Evolutionary conservation across 306 rosid genomes (phyloP), one percentile per base, ranked within the genome.

Genomic region (Boehmeria nivea): DNA sequence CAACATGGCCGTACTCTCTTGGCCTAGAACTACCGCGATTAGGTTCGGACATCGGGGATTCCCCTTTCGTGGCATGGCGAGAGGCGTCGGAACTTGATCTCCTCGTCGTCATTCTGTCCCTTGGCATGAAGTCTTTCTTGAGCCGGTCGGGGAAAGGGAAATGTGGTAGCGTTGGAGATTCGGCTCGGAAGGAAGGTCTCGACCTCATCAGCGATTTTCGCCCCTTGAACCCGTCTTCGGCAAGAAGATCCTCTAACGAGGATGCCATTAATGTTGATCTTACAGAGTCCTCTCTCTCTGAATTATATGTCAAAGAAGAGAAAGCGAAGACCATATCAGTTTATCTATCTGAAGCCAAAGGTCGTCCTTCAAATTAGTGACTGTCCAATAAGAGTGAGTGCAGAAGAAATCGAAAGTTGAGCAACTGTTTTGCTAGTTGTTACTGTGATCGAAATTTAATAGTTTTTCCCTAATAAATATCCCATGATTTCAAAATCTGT

Each of bases 181-280:
- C 69, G 46, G 81, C 19, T 54, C 64, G 74, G 40, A 70, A 63
- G 50, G 81, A 72, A 44, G 81, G 64, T 72, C 75, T 74, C 8
- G 88, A 59, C 76, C 78, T 76, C 40, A 57, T 31, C 60, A 74
- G 44, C 42, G 50, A 51, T 74, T 72, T 79, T 57, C 71, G 67
- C 68, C 81, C 86, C 67, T 62, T 85, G 73, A 88, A 88, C 13
- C 97, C 97, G 66, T 88, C 97, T 73, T 72, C 51, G 39, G 78
- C 80, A 46, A 88, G 86, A 68, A 88, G 94, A 54, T 88, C 80
- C 69, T 80, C 77, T 76, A 88, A 76, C 45, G 97, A 82, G 42
- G 90, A 78, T 36, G 91, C 76, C 97, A 88, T 88, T 42, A 53
- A 59, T 44, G 61, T 23, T 36, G 36, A 31, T 6, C 36, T 31